A percentile compares a stretch with the other conserved stretches of the same genome.
These are phyloP conservation scores for Aotearoamyces nothofagi DNA, from an alignment of 2,329 filamentous ascomycete species.

Conservation along the genomic window DNA sequence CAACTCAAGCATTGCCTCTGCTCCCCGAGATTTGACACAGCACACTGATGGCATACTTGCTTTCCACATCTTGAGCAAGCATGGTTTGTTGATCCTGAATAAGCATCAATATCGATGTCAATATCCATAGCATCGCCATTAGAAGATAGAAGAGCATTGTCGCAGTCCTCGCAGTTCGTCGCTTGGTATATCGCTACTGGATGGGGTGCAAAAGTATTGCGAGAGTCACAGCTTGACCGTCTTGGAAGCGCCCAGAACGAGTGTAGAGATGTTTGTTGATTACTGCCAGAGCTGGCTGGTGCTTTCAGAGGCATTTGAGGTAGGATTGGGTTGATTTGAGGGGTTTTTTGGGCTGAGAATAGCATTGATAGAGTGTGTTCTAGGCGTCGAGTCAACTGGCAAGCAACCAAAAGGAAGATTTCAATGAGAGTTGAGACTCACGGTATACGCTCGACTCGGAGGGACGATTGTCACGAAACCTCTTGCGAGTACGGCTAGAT, in stretches of 20 bases:
- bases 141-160: constrained; percentile 15
- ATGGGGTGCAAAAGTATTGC: constrained; percentile 10
- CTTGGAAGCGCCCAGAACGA: constrained; percentile 42
- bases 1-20: constrained; percentile 37
- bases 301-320: constrained; percentile 6
- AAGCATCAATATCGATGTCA: constrained; percentile 24
- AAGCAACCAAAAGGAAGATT: constrained; percentile 1
- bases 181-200: constrained; percentile 12
- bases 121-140: constrained; percentile 24
- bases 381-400: constrained; percentile 5
- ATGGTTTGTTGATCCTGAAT: constrained; percentile 13
- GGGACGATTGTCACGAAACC: constrained; percentile 41
- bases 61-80: constrained; percentile 36
- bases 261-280: constrained; percentile 36
- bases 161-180: constrained; percentile 39
- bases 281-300: constrained; percentile 6
- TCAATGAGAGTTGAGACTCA: constrained; percentile 9
- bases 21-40: constrained; percentile 39
- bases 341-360: constrained; percentile 35
- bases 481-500: constrained; percentile 43
- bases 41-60: constrained; percentile 42
- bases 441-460: constrained; percentile 30
- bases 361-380: constrained; percentile 39
- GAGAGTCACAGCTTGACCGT: constrained; percentile 16
- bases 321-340: constrained; percentile 12